Conservation (phyloP, 495 filamentous ascomycete species). For the Patellaria atrata region DNA sequence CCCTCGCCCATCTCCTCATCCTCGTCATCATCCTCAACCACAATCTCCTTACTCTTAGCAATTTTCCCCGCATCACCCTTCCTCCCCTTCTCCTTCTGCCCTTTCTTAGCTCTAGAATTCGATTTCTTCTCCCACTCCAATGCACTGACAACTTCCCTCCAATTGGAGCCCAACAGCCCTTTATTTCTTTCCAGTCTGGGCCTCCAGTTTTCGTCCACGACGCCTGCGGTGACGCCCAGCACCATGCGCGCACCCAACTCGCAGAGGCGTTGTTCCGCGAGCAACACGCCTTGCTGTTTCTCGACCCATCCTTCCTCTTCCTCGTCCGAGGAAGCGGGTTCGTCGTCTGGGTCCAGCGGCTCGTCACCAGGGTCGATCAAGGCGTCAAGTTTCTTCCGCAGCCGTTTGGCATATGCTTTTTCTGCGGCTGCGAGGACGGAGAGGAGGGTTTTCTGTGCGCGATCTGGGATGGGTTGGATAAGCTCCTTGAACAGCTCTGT, state of each 20-base stretch:
- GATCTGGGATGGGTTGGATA: conserved; percentile 35
- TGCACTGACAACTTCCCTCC: conserved; percentile 60
- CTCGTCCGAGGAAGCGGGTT: conserved; percentile 41
- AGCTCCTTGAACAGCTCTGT: conserved; percentile 52
- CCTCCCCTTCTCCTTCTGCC: conserved; percentile 28
- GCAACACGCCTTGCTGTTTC: conserved; percentile 36
- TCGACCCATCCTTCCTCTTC: conserved; percentile 45
- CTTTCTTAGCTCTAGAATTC: conserved; percentile 29
- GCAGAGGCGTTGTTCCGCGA: conserved; percentile 71
- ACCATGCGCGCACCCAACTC: conserved; percentile 72
- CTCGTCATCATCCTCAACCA: conserved; percentile 28
- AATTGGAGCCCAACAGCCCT: conserved; percentile 52
- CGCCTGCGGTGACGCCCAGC: conserved; percentile 55
- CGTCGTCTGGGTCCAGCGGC: conserved; percentile 34
- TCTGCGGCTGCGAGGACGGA: conserved; percentile 63
- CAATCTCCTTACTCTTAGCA: conserved; percentile 10
- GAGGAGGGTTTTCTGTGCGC: conserved; percentile 48
- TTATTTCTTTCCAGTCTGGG: conserved; percentile 45
- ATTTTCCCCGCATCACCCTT: conserved; percentile 24
- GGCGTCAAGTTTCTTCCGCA: conserved; percentile 54
- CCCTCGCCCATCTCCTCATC: conserved; percentile 31
- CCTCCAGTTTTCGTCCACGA: conserved; percentile 47
- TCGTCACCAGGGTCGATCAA: conserved; percentile 34
- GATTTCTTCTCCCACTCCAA: conserved; percentile 45
- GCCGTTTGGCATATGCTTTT: conserved; percentile 55